These are phyloP conservation scores for Gossypium longicalyx DNA, from an alignment of 345 rosid species.

Conservation along the genomic window DNA sequence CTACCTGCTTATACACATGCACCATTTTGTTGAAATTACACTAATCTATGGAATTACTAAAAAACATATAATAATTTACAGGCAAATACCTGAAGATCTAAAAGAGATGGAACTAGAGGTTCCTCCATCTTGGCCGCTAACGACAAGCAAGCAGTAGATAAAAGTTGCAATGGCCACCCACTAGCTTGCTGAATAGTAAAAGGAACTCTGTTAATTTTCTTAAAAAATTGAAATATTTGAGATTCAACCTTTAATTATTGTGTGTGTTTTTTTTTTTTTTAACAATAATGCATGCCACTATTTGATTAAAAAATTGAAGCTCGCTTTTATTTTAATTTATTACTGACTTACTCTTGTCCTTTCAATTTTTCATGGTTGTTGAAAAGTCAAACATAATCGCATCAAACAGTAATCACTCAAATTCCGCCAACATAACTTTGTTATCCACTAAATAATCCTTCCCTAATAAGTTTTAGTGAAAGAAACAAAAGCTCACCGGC, in stretches of 20 bases:
- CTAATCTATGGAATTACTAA: neutral
- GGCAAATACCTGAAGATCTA: conserved; percentile 74
- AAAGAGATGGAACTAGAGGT: conserved; percentile 72
- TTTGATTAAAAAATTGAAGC: neutral
- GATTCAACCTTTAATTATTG: no score
- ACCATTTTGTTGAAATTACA: neutral
- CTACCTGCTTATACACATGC: conserved; percentile 36
- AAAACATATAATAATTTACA: neutral
- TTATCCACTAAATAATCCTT: conserved; percentile 6
- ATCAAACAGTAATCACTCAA: conserved; percentile 19
- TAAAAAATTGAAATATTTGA: no score
- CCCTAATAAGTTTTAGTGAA: conserved; percentile 1
- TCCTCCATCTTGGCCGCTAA: conserved; percentile 99
- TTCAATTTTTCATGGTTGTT: conserved; percentile 16
- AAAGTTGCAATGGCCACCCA: conserved; percentile 93
- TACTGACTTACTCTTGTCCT: conserved; percentile 15
- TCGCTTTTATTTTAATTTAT: neutral
- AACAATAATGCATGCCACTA: neutral
- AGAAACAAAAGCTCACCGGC: conserved; percentile 53
- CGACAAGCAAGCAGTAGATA: conserved; percentile 88
- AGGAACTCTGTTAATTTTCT: neutral
- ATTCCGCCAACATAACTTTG: conserved; percentile 10
- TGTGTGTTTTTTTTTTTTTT: no score
- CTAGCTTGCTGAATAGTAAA: conserved; percentile 43
- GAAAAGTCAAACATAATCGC: conserved; percentile 42